phyloP scores from a whole-genome alignment of 2,329 filamentous ascomycete species.

The Ophiosphaerella korrae region DNA sequence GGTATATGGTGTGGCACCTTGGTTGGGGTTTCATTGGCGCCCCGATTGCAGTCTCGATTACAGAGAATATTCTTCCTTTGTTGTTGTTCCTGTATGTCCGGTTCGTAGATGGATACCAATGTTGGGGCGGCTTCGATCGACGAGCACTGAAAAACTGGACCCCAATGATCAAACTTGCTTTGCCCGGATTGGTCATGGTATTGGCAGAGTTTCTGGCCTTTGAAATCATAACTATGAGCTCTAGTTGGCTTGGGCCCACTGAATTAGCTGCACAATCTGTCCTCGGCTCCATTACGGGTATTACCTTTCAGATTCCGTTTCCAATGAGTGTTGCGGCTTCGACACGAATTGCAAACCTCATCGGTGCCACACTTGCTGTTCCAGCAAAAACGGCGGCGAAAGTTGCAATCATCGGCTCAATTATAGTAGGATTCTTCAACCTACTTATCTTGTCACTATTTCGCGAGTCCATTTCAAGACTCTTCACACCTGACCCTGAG shows the following conservation, averaged over 20 bases:
- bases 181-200: conserved; percentile 92
- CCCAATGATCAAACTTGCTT: conserved; percentile 83
- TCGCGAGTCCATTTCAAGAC: conserved; percentile 72
- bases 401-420: conserved; percentile 71
- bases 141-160: conserved; percentile 75
- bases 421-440: conserved; percentile 79
- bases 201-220: conserved; percentile 93
- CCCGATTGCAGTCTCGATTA: conserved; percentile 76
- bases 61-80: conserved; percentile 74
- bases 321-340: conserved; percentile 86
- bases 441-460: conserved; percentile 70
- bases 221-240: conserved; percentile 83
- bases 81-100: conserved; percentile 76
- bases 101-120: conserved; percentile 72
- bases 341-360: conserved; percentile 88
- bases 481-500: conserved; percentile 73
- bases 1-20: conserved; percentile 72
- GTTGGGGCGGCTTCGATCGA: conserved; percentile 79
- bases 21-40: conserved; percentile 71
- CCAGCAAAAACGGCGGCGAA: conserved; percentile 81
- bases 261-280: conserved; percentile 88
- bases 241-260: conserved; percentile 77
- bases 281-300: conserved; percentile 74
- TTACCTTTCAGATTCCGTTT: conserved; percentile 92
- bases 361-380: conserved; percentile 81